Base-by-base conservation (phyloP, 2,329 filamentous ascomycete genomes). In the Aschersonia sp. region DNA sequence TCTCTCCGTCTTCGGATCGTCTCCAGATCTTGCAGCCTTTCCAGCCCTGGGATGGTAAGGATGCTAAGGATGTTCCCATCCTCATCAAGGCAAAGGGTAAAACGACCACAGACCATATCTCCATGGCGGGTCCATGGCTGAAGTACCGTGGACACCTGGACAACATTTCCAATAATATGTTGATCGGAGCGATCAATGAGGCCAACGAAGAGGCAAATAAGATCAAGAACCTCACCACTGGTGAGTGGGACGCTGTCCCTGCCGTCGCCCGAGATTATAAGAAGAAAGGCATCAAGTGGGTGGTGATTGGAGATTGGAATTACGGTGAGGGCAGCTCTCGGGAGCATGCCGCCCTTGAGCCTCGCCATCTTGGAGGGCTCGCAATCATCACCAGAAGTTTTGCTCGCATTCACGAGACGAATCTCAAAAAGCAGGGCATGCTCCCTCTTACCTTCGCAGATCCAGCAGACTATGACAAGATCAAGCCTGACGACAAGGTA, bases 391-490 rank as follows among this genome's bases (percentile, higher is more conserved):
- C 85, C 63, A 84, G 87, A 64, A 87, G 80, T 55, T 98, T 98
- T 66, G 92, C 92, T 62, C 92, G 92, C 85, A 98, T 98, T 64
- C 92, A 98, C 79, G 92, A 98, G 79, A 98, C 92, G 76, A 98
- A 98, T 81, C 73, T 98, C 75, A 98, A 98, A 87, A 98, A 98
- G 84, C 92, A 98, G 81, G 92, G 92, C 72, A 96, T 98, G 90
- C 85, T 98, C 72, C 92, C 92, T 61, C 79, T 98, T 56, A 97
- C 89, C 60, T 98, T 98, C 73, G 71, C 80, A 50, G 82, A 97
- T 65, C 90, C 90, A 49, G 90, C 84, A 65, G 92, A 98, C 70
- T 98, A 98, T 70, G 92, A 98, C 68, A 94, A 87, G 79, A 89
- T 98, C 68, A 80, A 84, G 65, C 85, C 88, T 56, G 83, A 92